Base-by-base conservation (phyloP, 768 basidiomycete genomes). In the Trametes sanguinea region DNA sequence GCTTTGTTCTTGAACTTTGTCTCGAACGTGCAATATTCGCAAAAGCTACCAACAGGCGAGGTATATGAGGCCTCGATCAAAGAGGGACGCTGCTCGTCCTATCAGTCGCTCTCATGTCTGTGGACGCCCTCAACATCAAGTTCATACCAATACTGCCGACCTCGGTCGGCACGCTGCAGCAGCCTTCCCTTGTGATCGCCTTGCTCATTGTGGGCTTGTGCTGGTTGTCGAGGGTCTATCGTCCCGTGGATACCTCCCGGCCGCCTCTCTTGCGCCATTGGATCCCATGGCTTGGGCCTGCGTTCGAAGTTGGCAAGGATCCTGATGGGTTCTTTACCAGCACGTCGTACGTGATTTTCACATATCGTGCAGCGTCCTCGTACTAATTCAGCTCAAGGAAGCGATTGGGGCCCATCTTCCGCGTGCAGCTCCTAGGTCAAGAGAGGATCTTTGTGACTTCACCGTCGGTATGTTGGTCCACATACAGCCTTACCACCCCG, bases 281-380 rank as follows among this genome's bases (percentile, higher is more conserved):
- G 60, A 60, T 70, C 22, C 66, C 68, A 61, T 68, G 69, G 67
- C 14, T 70, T 4, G 68, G 69, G 27, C 60, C 67, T 29, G 65
- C 68, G 0, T 16, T 70, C 2, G 59, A 52, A 7, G 51, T 71
- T 40, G 66, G 68, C 17, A 63, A 45, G 47, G 56, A 67, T 35
- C 67, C 68, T 13, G 70, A 71, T 43, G 52, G n/a, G 0, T 67
- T 71, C 43, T 68, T 69, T 43, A 43, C 35, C 17, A 60, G 46
- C 29, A 64, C 63, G 43, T 57, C 55, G 69, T 69, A 50, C 17
- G 56, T 37, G 35, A 11, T 37, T 37, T 37, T 11, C 35, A 37
- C 35, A 37, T 11, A 6, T 37, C 11, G 35, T 22, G 22, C 22
- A 22, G 22, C 22, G 22, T 22, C 22, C 22, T 22, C 22, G 22